Evolutionary conservation across 768 basidiomycete genomes (phyloP).

Genomic region (Mycena rebaudengoi): DNA sequence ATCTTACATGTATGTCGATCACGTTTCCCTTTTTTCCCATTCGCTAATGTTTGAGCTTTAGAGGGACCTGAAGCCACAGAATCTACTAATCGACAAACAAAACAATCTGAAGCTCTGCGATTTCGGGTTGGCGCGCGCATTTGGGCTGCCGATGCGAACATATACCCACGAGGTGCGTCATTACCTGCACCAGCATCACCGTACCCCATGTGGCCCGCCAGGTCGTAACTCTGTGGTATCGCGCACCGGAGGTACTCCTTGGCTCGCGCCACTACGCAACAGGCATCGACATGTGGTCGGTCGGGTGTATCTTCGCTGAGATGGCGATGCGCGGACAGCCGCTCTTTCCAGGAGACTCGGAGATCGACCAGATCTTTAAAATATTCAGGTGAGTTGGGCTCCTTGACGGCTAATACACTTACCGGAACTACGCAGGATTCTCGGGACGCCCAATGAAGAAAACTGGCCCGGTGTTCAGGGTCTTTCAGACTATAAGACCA

Average conservation of each 20-base stretch:
- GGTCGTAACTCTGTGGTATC: conserved; percentile 99
- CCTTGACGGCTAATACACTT: not conserved
- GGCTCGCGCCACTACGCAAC: conserved; percentile 97
- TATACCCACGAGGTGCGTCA: conserved; percentile 93
- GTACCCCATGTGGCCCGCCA: conserved; percentile 39
- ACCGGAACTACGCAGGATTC: conserved; percentile 60
- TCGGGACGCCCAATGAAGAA: conserved; percentile 94
- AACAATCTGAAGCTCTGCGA: conserved; percentile 96
- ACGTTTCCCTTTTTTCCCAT: too few species aligned
- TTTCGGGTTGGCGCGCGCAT: conserved; percentile 95
- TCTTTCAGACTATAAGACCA: conserved; percentile 94
- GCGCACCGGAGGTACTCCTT: conserved; percentile 95
- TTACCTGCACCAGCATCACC: conserved; percentile 1
- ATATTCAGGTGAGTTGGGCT: conserved; percentile 87
- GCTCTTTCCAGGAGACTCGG: conserved; percentile 98
- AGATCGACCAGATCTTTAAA: conserved; percentile 99
- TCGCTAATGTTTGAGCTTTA: too few species aligned
- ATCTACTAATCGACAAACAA: conserved; percentile 88
- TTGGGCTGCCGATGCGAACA: conserved; percentile 98
- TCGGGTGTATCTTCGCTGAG: conserved; percentile 98
- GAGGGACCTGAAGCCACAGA: conserved; percentile 97
- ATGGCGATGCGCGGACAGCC: conserved; percentile 94
- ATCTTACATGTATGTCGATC: too few species aligned
- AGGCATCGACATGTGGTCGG: conserved; percentile 99
- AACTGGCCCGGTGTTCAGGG: conserved; percentile 90